Evolutionary conservation across 345 rosid species (phyloP), one percentile per base, ranked within the genome.

Genomic region (Linum lewisii): DNA sequence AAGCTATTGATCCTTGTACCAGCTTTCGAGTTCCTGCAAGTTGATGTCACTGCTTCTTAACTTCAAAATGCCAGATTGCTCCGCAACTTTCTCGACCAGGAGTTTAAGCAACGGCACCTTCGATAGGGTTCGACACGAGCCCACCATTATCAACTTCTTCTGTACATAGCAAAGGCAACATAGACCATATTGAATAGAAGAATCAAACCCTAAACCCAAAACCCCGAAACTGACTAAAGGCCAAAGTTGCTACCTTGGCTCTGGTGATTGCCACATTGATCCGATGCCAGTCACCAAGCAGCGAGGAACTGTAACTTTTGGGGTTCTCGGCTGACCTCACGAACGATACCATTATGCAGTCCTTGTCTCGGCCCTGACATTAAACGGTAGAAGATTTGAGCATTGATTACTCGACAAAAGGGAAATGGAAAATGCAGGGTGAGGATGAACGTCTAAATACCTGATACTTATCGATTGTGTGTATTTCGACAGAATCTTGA

Each of bases 391-490:
- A 11, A 34, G n/a, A n/a, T n/a, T n/a, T n/a, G n/a, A n/a, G n/a
- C n/a, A n/a, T n/a, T n/a, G n/a, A n/a, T n/a, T n/a, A n/a, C n/a
- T 29, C 34, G 7, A 16, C 18, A 11, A 11, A 42, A 16, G 9
- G 47, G 14, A 11, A 42, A 42, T 42, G 47, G 34, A 42, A 42
- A 42, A 42, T 42, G 47, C 47, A 42, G 47, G 15, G 4, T 0
- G 34, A 4, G 7, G 34, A 11, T 11, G 18, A 42, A 42, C 13
- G 47, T 42, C 47, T 29, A 42, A 68, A 91, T n/a, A n/a, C 99
- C 99, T 93, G 99, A 79, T 85, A 93, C 69, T 89, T 88, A 65
- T 93, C 99, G 59, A 93, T 88, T 63, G 97, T 93, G 72, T 93
- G 95, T 57, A 82, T 79, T 83, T 93, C 99, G 72, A 93, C 90